Base-by-base conservation (phyloP, 164 flowering plant genomes). In the Chloranthus sessilifolius region DNA sequence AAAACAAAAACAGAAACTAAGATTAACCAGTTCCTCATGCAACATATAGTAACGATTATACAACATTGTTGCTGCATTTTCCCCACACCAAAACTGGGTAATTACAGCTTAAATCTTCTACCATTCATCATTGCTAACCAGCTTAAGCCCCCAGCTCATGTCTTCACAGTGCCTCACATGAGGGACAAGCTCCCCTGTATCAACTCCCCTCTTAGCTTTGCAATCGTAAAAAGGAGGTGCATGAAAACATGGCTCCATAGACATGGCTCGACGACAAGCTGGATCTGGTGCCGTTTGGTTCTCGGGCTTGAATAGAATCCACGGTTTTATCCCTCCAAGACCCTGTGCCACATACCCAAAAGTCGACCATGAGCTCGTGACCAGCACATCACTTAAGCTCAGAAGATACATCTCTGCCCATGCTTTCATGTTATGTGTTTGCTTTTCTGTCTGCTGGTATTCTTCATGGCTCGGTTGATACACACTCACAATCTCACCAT, bases 191-290 rank as follows among this genome's bases (percentile, higher is more conserved):
- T 26, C 41, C 45, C 88, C 90, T 0, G 95, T 82, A 30, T 87
- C 95, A 1, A 62, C 55, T 7, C 85, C 88, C n/a, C 4, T 63
- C 55, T 74, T 81, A n/a, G 78, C 78, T 61, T 78, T 76, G 64
- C 97, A 90, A 47, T 87, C 95, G 53, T 81, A 84, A 47, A 74
- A 80, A 3, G 97, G 97, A 58, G 97, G 88, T 8, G 88, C 81
- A 62, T 90, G 95, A 63, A 84, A 87, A 61, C 97, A 90, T 49
- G 97, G 97, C 55, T 90, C 97, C 73, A 82, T 76, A 14, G 95
- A 87, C 78, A 79, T 68, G 61, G 77, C 95, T 19, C 81, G 74
- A 0, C 53, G 58, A 52, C 95, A 90, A 15, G 95, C 81, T 14
- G 94, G 97, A 69, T 82, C 65, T 0, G 88, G 86, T 11, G 71